Evolutionary conservation across 306 rosid genomes (phyloP).

Genomic region (Macrotyloma uniflorum): DNA sequence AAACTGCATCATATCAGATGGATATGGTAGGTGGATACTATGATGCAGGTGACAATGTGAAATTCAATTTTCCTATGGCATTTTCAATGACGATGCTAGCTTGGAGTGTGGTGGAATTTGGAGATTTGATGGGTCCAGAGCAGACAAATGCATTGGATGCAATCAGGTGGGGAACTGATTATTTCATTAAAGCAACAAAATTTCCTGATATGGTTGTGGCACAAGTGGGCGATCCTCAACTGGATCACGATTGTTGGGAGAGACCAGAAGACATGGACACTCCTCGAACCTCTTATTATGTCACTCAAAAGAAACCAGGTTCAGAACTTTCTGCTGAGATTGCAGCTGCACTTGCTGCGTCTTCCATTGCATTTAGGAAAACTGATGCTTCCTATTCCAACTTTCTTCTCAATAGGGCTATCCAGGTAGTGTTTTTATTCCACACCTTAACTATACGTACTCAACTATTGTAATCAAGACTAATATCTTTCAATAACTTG

Average conservation of each 20-base stretch:
- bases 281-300: constrained; percentile 29
- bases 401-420: constrained; percentile 31
- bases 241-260: constrained; percentile 56
- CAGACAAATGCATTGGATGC: constrained; percentile 44
- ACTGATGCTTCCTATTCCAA: constrained; percentile 30
- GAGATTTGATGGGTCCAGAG: constrained; percentile 46
- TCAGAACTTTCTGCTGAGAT: constrained; percentile 52
- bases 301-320: constrained; percentile 11
- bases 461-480: too few relatives aligned
- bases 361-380: constrained; percentile 41
- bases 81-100: constrained; percentile 50
- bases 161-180: constrained; percentile 56
- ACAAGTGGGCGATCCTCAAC: constrained; percentile 47
- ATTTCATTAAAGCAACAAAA: constrained; percentile 53
- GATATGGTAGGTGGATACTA: constrained; percentile 62
- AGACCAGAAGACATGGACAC: constrained; percentile 72
- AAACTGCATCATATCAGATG: not conserved
- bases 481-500: not conserved
- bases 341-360: constrained; percentile 57
- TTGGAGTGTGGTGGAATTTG: constrained; percentile 62
- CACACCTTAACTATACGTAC: not conserved
- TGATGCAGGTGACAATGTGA: constrained; percentile 66
- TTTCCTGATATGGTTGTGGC: constrained; percentile 26
- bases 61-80: constrained; percentile 65
- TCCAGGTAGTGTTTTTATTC: constrained; percentile 13